Conservation (phyloP, 176 grass and related monocot genomes). For the Oropetium thomaeum region DNA sequence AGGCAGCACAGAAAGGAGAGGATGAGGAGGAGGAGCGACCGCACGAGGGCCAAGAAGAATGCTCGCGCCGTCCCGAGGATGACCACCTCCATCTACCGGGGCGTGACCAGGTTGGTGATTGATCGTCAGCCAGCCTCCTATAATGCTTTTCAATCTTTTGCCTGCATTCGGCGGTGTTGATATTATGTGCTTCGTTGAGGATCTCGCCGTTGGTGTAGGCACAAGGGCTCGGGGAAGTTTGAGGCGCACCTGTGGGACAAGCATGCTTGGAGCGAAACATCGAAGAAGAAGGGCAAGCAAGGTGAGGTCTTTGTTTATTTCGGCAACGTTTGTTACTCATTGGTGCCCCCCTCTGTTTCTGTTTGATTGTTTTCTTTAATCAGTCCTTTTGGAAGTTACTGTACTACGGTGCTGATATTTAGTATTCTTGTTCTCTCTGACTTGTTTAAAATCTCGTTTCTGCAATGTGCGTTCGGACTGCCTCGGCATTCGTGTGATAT, state of each 20-base stretch:
- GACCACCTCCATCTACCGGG: slow-evolving; percentile 61
- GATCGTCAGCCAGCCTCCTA: background rate
- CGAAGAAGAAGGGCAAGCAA: slow-evolving; percentile 72
- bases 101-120: slow-evolving; percentile 62
- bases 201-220: slow-evolving; percentile 31
- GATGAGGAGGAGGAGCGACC: slow-evolving; percentile 29
- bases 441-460: background rate
- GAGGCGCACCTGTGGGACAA: slow-evolving; percentile 85
- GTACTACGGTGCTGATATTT: slow-evolving; percentile 57
- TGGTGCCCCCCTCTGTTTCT: background rate
- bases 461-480: slow-evolving; percentile 14
- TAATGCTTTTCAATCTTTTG: background rate
- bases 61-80: slow-evolving; percentile 26
- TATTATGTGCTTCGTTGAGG: background rate
- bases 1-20: background rate
- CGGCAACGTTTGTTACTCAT: background rate
- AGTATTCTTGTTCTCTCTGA: slow-evolving; percentile 34
- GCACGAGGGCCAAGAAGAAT: slow-evolving; percentile 18
- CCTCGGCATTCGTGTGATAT: slow-evolving; percentile 34
- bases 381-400: too few species aligned
- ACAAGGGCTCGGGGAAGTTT: slow-evolving; percentile 60
- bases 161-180: background rate
- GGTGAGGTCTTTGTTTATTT: slow-evolving; percentile 39
- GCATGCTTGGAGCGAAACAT: slow-evolving; percentile 30
- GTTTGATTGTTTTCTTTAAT: background rate